These are phyloP conservation scores for Cladosporium sp. DNA, from an alignment of 2,329 filamentous ascomycete species.

Conservation along the genomic window DNA sequence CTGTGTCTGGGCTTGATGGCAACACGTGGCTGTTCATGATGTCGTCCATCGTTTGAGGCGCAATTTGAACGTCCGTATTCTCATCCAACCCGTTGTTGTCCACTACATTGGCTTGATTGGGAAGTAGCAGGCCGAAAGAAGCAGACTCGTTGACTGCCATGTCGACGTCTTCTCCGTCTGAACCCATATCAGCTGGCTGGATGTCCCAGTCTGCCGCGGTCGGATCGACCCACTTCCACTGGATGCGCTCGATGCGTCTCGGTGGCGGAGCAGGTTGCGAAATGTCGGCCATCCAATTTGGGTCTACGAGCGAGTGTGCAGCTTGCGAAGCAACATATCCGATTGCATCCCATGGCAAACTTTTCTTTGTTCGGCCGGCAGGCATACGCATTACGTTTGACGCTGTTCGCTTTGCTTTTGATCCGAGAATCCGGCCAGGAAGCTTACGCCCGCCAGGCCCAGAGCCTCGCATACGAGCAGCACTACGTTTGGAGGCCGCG, in stretches of 20 bases:
- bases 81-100: neutral
- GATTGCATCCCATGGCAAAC: slow-evolving; percentile 5
- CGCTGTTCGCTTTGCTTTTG: neutral
- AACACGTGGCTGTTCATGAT: neutral
- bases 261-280: neutral
- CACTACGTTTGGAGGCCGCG: neutral
- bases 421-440: slow-evolving; percentile 9
- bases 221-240: slow-evolving; percentile 7
- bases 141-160: neutral
- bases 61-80: neutral
- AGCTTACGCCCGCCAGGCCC: neutral
- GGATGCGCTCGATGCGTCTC: slow-evolving; percentile 5
- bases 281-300: neutral
- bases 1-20: neutral
- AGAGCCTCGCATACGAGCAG: neutral
- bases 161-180: neutral
- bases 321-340: slow-evolving; percentile 8
- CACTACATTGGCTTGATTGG: neutral
- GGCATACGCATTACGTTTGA: neutral
- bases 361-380: neutral
- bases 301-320: neutral
- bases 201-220: neutral
- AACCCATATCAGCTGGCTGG: neutral
- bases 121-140: neutral
- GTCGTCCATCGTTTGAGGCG: slow-evolving; percentile 5